These are phyloP conservation scores for Penicillium griseofulvum DNA, from an alignment of 2,329 filamentous ascomycete species.

Conservation along the genomic window DNA sequence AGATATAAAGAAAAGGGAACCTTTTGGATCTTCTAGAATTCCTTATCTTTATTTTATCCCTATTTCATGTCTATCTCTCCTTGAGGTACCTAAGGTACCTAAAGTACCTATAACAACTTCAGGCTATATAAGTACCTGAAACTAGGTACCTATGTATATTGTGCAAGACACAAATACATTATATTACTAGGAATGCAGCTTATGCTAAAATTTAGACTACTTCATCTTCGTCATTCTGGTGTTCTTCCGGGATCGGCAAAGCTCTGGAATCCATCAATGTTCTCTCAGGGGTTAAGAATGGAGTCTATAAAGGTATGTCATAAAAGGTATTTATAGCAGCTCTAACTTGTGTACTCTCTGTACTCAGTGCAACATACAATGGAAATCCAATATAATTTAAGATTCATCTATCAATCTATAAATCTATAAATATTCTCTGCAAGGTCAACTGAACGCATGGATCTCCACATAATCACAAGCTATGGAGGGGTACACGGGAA, in stretches of 20 bases:
- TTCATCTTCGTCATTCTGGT: background rate
- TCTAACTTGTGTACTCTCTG: background rate
- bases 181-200: background rate
- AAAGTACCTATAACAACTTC: background rate
- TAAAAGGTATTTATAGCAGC: background rate
- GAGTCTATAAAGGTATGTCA: background rate
- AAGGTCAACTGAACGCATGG: constrained; percentile 2
- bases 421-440: constrained; percentile 12
- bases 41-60: background rate
- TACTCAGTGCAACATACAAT: background rate
- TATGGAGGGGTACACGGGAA: background rate
- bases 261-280: background rate
- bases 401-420: constrained; percentile 6
- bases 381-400: background rate
- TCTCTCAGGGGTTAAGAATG: constrained; percentile 1
- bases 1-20: constrained; percentile 11
- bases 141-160: background rate
- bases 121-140: background rate
- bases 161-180: background rate
- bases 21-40: constrained; percentile 3
- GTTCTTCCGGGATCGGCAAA: constrained; percentile 6
- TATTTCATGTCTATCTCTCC: background rate
- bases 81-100: background rate
- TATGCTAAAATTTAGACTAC: background rate
- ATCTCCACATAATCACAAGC: constrained; percentile 7